A percentile compares a stretch with the other conserved stretches of the same genome.
Conservation (phyloP, 1,284 basidiomycete species). For the Trametes polyzona region DNA sequence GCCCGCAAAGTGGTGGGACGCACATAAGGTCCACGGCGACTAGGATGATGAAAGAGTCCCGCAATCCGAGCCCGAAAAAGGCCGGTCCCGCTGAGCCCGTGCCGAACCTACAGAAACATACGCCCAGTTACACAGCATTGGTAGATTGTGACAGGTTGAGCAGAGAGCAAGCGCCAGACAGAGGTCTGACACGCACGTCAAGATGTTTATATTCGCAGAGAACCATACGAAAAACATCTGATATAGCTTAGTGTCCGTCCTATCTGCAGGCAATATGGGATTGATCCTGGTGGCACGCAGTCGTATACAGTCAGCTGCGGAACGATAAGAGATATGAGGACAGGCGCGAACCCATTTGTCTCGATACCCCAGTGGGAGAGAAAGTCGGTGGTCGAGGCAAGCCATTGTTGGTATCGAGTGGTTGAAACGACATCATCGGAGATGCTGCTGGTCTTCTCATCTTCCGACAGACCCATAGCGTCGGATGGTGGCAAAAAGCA, state of each 20-base stretch:
- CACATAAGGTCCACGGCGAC: conserved; percentile 60
- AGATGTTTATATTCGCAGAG: conserved; percentile 60
- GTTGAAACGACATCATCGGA: background rate
- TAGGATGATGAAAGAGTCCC: conserved; percentile 53
- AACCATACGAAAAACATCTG: conserved; percentile 48
- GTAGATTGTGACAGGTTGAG: too few relatives aligned
- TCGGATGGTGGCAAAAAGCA: background rate
- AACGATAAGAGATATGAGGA: background rate
- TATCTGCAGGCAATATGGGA: conserved; percentile 37
- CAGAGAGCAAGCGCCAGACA: background rate
- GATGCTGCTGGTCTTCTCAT: conserved; percentile 15
- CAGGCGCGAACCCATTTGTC: conserved; percentile 33
- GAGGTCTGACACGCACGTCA: conserved; percentile 43
- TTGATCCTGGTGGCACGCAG: conserved; percentile 31
- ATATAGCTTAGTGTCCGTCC: conserved; percentile 41
- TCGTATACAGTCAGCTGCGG: background rate
- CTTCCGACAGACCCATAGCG: conserved; percentile 12
- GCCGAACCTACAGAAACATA: conserved; percentile 42
- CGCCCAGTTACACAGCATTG: too few relatives aligned
- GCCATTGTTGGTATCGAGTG: conserved; percentile 7
- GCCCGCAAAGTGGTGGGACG: conserved; percentile 25
- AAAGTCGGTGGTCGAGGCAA: conserved; percentile 27
- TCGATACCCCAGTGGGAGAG: conserved; percentile 35
- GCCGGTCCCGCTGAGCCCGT: conserved; percentile 64
- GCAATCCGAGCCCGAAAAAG: conserved; percentile 59